Conservation (phyloP, 2,329 filamentous ascomycete genomes). For the Thelonectria blattea region DNA sequence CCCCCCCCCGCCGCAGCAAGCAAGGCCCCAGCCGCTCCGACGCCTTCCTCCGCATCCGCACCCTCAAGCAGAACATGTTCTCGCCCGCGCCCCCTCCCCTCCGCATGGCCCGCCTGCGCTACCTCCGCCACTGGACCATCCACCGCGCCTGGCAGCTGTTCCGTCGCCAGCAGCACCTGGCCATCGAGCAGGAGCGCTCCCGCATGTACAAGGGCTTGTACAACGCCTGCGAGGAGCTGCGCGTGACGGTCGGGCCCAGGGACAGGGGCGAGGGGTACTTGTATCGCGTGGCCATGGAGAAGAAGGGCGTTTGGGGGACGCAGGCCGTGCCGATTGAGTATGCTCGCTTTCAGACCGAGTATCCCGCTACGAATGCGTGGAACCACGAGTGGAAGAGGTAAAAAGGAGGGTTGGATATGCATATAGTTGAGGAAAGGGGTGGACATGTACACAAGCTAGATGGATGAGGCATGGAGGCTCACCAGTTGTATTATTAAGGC, state of each 20-base stretch:
- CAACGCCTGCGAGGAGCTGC: slow-evolving; percentile 83
- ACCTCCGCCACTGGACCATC: slow-evolving; percentile 97
- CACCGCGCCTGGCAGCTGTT: slow-evolving; percentile 93
- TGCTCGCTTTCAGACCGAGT: slow-evolving; percentile 83
- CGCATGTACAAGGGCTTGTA: slow-evolving; percentile 83
- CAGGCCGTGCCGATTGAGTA: slow-evolving; percentile 90
- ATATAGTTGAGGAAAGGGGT: not conserved
- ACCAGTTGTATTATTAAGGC: slow-evolving; percentile 35
- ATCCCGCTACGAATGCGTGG: slow-evolving; percentile 80
- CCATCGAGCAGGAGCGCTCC: slow-evolving; percentile 73
- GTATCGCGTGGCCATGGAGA: slow-evolving; percentile 88
- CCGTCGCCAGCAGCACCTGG: slow-evolving; percentile 70
- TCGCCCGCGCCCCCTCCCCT: slow-evolving; percentile 69
- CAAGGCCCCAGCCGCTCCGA: slow-evolving; percentile 41
- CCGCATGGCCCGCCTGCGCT: slow-evolving; percentile 84
- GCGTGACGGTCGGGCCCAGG: slow-evolving; percentile 63
- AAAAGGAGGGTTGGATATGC: not conserved
- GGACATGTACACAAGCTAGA: slow-evolving; percentile 9
- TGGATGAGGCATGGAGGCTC: slow-evolving; percentile 4
- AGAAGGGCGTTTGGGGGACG: slow-evolving; percentile 79
- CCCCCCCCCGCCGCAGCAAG: slow-evolving; percentile 38
- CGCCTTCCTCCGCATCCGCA: slow-evolving; percentile 51
- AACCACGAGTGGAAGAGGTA: slow-evolving; percentile 87
- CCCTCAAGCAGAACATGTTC: slow-evolving; percentile 56
- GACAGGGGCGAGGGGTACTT: slow-evolving; percentile 70